These are phyloP conservation scores for Acanthamoeba polyphaga DNA, from an alignment of 208 protist genomes.

Conservation along the genomic window DNA sequence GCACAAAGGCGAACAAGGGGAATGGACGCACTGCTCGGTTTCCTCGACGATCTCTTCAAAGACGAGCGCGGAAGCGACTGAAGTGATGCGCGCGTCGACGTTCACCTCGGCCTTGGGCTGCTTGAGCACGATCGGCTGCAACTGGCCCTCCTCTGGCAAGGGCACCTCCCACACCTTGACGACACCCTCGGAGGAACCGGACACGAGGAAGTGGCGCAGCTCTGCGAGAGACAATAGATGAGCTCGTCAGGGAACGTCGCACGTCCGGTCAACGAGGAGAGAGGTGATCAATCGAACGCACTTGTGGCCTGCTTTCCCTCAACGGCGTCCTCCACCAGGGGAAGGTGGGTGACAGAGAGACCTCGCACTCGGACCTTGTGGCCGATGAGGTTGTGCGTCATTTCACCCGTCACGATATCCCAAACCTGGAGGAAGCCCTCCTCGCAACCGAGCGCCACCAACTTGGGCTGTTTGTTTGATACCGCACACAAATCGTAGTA, in stretches of 20 bases:
- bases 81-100: conserved; percentile 46
- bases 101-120: conserved; percentile 48
- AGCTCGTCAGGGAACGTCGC: neutral
- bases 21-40: neutral
- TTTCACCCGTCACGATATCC: neutral
- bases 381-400: conserved; percentile 22
- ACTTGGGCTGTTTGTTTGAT: neutral
- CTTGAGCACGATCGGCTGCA: neutral
- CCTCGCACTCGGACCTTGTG: conserved; percentile 2
- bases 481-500: neutral
- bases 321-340: neutral
- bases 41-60: conserved; percentile 3
- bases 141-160: neutral
- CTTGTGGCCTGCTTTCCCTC: neutral
- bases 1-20: neutral
- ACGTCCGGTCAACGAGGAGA: neutral
- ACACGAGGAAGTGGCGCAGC: conserved; percentile 46
- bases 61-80: conserved; percentile 1
- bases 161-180: conserved; percentile 60
- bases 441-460: conserved; percentile 53
- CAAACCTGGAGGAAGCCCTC: conserved; percentile 37
- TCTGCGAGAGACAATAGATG: neutral
- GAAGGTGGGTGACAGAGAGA: conserved; percentile 18
- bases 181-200: conserved; percentile 20
- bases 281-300: neutral